Conservation (phyloP, 1,139 yeast species). For the Scheffersomyces lignicola region DNA sequence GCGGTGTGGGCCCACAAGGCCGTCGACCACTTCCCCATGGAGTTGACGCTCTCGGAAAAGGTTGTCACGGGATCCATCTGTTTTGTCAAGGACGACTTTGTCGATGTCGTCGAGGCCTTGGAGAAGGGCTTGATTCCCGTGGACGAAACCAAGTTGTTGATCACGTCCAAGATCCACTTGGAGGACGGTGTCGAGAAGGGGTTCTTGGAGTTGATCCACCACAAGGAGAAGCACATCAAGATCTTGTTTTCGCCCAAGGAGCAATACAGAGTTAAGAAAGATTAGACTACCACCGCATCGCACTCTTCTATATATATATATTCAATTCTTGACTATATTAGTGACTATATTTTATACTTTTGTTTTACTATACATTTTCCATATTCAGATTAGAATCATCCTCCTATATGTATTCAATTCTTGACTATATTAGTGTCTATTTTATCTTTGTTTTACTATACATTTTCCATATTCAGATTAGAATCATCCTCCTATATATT, state of each 20-base stretch:
- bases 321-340: conserved; percentile 4
- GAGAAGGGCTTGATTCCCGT: conserved; percentile 26
- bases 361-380: too few relatives aligned
- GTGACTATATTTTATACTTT: conserved; percentile 1
- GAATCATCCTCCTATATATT: background rate
- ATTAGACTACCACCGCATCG: background rate
- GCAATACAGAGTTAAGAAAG: background rate
- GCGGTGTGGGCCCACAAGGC: conserved; percentile 55
- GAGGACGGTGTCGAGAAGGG: conserved; percentile 35
- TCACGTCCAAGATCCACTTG: conserved; percentile 35
- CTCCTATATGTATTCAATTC: conserved; percentile 2
- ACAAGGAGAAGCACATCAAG: conserved; percentile 23
- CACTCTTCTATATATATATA: background rate
- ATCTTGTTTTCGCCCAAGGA: conserved; percentile 4
- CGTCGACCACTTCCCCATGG: conserved; percentile 37
- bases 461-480: too few relatives aligned
- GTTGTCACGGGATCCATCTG: conserved; percentile 43
- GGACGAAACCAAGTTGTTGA: conserved; percentile 25
- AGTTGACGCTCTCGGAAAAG: conserved; percentile 38
- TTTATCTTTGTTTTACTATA: too few relatives aligned
- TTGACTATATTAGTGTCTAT: conserved; percentile 2
- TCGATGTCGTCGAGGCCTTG: conserved; percentile 33
- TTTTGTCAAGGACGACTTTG: conserved; percentile 37
- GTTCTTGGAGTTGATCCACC: conserved; percentile 30
- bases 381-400: too few relatives aligned